phyloP scores from a whole-genome alignment of 768 basidiomycete species.

The Amyloporia xantha region DNA sequence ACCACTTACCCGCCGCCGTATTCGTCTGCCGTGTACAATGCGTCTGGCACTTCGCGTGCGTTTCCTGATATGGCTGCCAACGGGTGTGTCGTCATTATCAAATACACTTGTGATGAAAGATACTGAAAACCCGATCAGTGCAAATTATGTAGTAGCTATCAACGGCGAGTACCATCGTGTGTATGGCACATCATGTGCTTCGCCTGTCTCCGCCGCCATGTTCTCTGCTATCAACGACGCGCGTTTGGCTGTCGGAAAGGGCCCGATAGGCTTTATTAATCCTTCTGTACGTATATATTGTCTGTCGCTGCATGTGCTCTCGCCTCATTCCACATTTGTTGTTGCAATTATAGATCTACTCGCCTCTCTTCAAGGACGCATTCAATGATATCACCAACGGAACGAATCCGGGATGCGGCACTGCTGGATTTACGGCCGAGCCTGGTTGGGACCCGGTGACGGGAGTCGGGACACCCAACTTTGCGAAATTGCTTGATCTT shows the following conservation, averaged over 20 bases:
- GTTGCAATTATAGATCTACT: slow-evolving; percentile 13
- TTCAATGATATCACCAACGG: slow-evolving; percentile 31
- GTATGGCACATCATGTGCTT: slow-evolving; percentile 25
- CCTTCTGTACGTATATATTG: slow-evolving; percentile 24
- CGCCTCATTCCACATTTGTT: no score
- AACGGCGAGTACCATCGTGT: slow-evolving; percentile 15
- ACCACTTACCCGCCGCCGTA: slow-evolving; percentile 26
- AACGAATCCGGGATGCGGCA: slow-evolving; percentile 32
- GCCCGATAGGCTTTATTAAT: slow-evolving; percentile 27
- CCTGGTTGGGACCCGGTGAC: slow-evolving; percentile 32
- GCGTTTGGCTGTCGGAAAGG: slow-evolving; percentile 23
- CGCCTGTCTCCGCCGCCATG: slow-evolving; percentile 24
- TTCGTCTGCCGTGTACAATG: slow-evolving; percentile 25
- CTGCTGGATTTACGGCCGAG: slow-evolving; percentile 25
- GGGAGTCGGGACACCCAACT: slow-evolving; percentile 29
- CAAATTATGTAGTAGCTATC: slow-evolving; percentile 26
- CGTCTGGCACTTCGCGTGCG: slow-evolving; percentile 21
- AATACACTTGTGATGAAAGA: neutral
- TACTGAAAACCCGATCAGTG: slow-evolving; percentile 10
- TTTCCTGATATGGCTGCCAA: slow-evolving; percentile 27
- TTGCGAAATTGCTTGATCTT: slow-evolving; percentile 12
- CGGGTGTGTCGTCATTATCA: slow-evolving; percentile 18
- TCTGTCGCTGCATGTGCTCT: no score
- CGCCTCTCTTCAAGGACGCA: slow-evolving; percentile 9
- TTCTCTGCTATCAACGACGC: slow-evolving; percentile 28